Base-by-base conservation (phyloP, 305 asterid species). In the Solanum hybrid region DNA sequence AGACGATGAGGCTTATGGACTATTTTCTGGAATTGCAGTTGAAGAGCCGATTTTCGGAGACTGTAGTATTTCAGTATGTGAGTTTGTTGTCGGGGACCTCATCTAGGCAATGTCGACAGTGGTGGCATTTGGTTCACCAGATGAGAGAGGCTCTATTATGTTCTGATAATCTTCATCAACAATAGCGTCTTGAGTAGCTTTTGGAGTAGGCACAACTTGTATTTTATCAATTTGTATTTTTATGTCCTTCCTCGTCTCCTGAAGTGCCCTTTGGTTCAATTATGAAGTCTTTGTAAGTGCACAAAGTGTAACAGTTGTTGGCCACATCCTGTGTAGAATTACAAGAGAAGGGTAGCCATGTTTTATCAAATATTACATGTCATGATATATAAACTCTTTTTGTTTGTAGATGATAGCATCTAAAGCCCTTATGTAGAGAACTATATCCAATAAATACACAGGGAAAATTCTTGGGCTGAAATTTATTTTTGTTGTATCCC, bases 401-500 rank as follows among this genome's bases (percentile, higher is more conserved):
- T 0, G 29, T 76, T 31, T 86, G 32, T 0, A 38, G 89, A 3
- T 91, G 33, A 8, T 75, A 24, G 22, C 91, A 91, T 6, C 10
- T 6, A n/a, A 65, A 31, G 7, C 73, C 36, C 36, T 83, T 83
- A 14, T 24, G 15, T 39, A 38, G 22, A 39, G 72, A 20, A 24
- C 75, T 89, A 14, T 89, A 89, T 2, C 77, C 85, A 39, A 91
- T 17, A 20, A 91, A 89, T 8, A 89, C 41, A 39, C 57, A 86
- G 0, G 89, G 79, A 17, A 88, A 79, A 20, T 29, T 85, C 61
- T 86, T 85, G 10, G 78, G 32, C 1, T 22, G 27, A 36, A 89
- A 89, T 26, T 85, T 78, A 4, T 38, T 32, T 3, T 36, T 51
- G 4, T 51, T 41, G 6, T 37, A 41, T 61, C 81, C 26, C 26